Conservation (phyloP, 2,329 filamentous ascomycete genomes). For the Penicillium digitatum region DNA sequence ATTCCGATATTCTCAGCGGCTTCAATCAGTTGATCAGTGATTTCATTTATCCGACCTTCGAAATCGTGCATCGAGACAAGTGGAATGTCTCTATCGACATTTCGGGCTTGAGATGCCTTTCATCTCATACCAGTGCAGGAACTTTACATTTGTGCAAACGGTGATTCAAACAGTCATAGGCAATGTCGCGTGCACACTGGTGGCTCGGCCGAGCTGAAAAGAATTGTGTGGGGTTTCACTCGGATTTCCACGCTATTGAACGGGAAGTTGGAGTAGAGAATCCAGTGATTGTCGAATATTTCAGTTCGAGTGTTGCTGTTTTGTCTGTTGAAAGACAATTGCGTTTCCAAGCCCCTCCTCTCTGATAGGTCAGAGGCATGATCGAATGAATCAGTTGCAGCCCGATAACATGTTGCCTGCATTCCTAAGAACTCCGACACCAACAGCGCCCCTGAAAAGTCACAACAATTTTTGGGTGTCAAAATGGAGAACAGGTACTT, state of each 20-base stretch:
- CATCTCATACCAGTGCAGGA: not conserved
- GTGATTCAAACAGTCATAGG: not conserved
- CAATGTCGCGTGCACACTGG: not conserved
- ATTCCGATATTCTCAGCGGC: conserved; percentile 60
- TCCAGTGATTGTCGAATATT: not conserved
- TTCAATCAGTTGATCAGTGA: conserved; percentile 50
- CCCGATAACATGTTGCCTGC: not conserved
- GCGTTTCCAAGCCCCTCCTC: not conserved
- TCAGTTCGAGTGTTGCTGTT: not conserved
- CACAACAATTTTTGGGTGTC: conserved; percentile 42
- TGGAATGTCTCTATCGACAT: conserved; percentile 46
- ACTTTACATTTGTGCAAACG: not conserved
- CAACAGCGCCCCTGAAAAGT: conserved; percentile 21
- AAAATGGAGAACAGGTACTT: conserved; percentile 19
- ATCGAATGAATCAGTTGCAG: not conserved
- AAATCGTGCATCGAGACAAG: conserved; percentile 55
- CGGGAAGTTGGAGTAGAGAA: not conserved
- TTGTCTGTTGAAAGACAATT: not conserved
- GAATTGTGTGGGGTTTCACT: conserved; percentile 25
- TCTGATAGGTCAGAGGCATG: not conserved
- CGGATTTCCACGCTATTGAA: not conserved
- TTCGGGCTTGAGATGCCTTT: conserved; percentile 33
- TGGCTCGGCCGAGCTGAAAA: conserved; percentile 29
- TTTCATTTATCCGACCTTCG: conserved; percentile 50
- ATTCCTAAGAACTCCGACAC: not conserved